Percentiles rank a stretch among this genome's conserved stretches.
Evolutionary conservation across 1,139 yeast species (phyloP).

Genomic region (Geotrichum cucujoidarum): DNA sequence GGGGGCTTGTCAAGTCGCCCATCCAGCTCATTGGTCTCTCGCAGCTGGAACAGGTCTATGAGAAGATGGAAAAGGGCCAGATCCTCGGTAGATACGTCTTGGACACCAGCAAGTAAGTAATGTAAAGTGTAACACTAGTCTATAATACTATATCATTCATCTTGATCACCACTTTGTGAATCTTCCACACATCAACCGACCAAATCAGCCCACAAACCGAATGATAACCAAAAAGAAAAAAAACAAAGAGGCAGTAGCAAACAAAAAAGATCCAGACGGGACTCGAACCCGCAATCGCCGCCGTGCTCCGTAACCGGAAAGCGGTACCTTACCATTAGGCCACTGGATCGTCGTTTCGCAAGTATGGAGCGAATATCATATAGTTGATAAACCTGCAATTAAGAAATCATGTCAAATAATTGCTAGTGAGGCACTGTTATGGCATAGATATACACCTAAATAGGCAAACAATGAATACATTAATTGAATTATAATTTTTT

Average conservation of each 20-base stretch:
- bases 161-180: background rate
- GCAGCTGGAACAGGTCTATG: conserved; percentile 55
- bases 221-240: background rate
- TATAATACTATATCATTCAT: background rate
- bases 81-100: conserved; percentile 69
- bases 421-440: too few relatives aligned
- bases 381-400: too few relatives aligned
- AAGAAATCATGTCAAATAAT: too few relatives aligned
- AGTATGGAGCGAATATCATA: too few relatives aligned
- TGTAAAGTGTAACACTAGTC: too few relatives aligned
- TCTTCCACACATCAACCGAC: background rate
- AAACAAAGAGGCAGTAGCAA: background rate
- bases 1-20: conserved; percentile 66
- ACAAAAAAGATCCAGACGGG: conserved; percentile 30
- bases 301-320: conserved; percentile 22
- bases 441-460: too few relatives aligned
- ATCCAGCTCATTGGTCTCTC: conserved; percentile 61
- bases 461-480: too few relatives aligned
- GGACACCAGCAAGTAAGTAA: conserved; percentile 44
- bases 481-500: too few relatives aligned
- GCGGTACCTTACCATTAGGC: conserved; percentile 27
- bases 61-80: conserved; percentile 65
- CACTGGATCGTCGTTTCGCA: too few relatives aligned
- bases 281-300: conserved; percentile 28
- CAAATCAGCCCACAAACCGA: background rate